Percentiles rank a stretch among this genome's conserved stretches.
phyloP scores from a whole-genome alignment of 164 flowering plant genomes.

The Kingdonia uniflora region DNA sequence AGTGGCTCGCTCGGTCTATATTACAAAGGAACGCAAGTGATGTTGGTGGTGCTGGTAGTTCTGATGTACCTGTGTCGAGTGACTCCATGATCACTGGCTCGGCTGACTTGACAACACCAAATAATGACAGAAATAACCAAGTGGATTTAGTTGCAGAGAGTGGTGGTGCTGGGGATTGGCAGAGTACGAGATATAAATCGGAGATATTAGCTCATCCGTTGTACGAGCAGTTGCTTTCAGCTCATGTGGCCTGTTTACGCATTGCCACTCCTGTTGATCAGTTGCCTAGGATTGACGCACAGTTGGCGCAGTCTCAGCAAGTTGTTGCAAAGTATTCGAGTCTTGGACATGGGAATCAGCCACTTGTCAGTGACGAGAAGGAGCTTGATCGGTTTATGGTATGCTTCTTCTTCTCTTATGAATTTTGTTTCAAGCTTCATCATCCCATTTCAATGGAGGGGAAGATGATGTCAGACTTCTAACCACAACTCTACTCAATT shows the following conservation, averaged over 20 bases:
- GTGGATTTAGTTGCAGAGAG: background rate
- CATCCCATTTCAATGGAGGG: no score
- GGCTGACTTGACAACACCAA: no score
- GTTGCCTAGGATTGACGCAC: slow-evolving; percentile 75
- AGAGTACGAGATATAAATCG: slow-evolving; percentile 52
- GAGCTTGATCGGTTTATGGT: slow-evolving; percentile 94
- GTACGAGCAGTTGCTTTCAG: slow-evolving; percentile 70
- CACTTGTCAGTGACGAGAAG: slow-evolving; percentile 35
- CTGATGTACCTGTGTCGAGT: slow-evolving; percentile 4
- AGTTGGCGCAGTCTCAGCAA: slow-evolving; percentile 58
- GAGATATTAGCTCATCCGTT: slow-evolving; percentile 62
- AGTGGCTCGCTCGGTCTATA: background rate
- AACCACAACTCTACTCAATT: no score
- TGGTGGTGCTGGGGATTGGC: slow-evolving; percentile 18
- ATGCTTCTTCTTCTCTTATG: background rate
- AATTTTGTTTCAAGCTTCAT: no score
- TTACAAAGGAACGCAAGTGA: slow-evolving; percentile 1
- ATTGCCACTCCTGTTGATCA: slow-evolving; percentile 92
- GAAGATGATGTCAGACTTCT: no score
- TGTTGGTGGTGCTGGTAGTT: background rate
- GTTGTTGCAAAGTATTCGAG: slow-evolving; percentile 61
- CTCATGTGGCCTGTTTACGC: slow-evolving; percentile 73
- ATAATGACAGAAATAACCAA: slow-evolving; percentile 18
- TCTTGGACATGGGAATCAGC: slow-evolving; percentile 19
- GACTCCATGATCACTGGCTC: background rate